These are phyloP conservation scores for Inga laurina DNA, from an alignment of 306 rosid genomes.

Conservation along the genomic window DNA sequence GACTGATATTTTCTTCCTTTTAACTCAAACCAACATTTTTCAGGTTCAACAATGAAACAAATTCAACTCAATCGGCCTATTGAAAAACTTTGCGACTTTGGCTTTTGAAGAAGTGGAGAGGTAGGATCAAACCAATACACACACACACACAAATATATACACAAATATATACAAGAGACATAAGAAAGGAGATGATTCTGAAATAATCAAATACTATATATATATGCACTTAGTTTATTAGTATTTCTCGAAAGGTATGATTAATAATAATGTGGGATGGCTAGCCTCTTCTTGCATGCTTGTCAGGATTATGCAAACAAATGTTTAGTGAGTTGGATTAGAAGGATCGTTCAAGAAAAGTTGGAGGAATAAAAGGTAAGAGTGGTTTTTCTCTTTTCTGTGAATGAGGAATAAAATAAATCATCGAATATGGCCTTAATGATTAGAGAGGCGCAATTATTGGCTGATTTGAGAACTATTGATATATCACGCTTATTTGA, in stretches of 20 bases:
- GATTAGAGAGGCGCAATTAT: constrained; percentile 52
- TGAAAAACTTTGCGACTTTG: background rate
- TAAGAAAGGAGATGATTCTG: background rate
- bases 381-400: constrained; percentile 13
- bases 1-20: no score
- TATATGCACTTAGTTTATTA: background rate
- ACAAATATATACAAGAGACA: background rate
- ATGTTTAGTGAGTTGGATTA: constrained; percentile 19
- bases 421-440: constrained; percentile 40
- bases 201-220: constrained; percentile 11
- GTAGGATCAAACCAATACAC: background rate
- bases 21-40: no score
- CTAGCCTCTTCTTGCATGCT: constrained; percentile 2
- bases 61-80: no score
- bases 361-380: background rate
- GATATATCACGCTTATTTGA: constrained; percentile 25
- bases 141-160: no score
- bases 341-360: constrained; percentile 21
- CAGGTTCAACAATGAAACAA: no score
- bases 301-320: constrained; percentile 28
- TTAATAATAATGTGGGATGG: constrained; percentile 10
- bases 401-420: constrained; percentile 20
- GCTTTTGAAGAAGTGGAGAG: constrained; percentile 5
- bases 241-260: background rate
- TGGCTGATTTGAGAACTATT: constrained; percentile 35